A percentile compares a stretch with the other conserved stretches of the same genome.
Conservation (phyloP, 2,329 filamentous ascomycete genomes). For the Tolypocladium pustulatum region DNA sequence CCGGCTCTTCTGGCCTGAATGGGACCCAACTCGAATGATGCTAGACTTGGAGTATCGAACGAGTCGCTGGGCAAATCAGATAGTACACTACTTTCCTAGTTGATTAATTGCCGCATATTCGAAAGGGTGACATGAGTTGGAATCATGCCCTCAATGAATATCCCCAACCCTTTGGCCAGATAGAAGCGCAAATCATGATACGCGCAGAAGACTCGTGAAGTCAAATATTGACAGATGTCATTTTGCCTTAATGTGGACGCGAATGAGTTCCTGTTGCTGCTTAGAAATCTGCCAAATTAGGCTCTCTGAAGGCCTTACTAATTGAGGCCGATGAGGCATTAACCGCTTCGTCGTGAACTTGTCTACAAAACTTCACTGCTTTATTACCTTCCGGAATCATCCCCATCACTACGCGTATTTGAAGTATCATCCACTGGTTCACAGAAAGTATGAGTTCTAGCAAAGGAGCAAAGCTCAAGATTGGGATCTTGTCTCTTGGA, state of each 20-base stretch:
- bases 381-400: too few relatives aligned
- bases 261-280: background rate
- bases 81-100: too few relatives aligned
- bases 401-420: background rate
- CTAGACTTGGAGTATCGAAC: background rate
- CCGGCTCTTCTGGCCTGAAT: background rate
- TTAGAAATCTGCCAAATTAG: background rate
- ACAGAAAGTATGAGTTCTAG: background rate
- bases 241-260: background rate
- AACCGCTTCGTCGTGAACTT: background rate
- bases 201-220: background rate
- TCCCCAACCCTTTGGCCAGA: too few relatives aligned
- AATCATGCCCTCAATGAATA: background rate
- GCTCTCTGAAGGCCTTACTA: background rate
- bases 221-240: background rate
- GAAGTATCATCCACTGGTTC: background rate
- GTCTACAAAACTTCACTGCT: background rate
- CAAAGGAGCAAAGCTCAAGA: slow-evolving; percentile 13
- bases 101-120: too few relatives aligned
- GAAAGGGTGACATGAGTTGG: background rate
- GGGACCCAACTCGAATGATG: background rate
- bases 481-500: slow-evolving; percentile 42
- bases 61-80: background rate
- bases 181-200: background rate
- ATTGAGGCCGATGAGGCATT: background rate